Evolutionary conservation across 208 protist genomes (phyloP).

Genomic region (Plasmodiophora brassicae): DNA sequence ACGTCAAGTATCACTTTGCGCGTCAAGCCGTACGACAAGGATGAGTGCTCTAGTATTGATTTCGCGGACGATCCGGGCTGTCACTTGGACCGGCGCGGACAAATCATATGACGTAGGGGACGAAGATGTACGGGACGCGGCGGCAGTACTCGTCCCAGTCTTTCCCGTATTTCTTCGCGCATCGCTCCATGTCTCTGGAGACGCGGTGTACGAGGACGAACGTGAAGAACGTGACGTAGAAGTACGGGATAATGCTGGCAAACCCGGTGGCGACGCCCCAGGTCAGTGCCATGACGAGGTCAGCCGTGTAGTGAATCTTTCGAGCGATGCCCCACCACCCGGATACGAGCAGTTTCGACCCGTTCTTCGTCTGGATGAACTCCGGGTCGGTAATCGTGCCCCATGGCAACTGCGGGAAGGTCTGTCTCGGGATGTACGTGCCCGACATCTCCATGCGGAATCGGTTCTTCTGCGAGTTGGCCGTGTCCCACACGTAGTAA

Average conservation of each 20-base stretch:
- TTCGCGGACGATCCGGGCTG: no score
- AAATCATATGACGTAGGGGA: conserved; percentile 87
- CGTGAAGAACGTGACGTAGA: conserved; percentile 87
- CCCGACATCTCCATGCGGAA: conserved; percentile 46
- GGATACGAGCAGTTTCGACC: conserved; percentile 76
- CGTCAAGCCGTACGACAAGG: no score
- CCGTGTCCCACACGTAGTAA: conserved; percentile 86
- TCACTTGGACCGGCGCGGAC: no score
- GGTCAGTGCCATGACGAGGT: conserved; percentile 79
- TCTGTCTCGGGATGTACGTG: conserved; percentile 28
- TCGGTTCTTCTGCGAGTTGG: conserved; percentile 81
- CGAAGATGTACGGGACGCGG: conserved; percentile 81
- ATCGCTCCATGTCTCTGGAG: conserved; percentile 71
- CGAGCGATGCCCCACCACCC: conserved; percentile 81
- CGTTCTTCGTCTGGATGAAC: conserved; percentile 71
- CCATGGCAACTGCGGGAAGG: conserved; percentile 86
- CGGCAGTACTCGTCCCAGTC: conserved; percentile 81
- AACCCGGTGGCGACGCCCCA: conserved; percentile 82
- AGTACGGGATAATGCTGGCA: conserved; percentile 80
- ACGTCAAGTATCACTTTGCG: no score
- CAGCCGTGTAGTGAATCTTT: conserved; percentile 87
- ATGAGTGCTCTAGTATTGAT: no score
- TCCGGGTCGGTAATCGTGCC: conserved; percentile 77
- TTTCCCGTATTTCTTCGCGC: conserved; percentile 51
- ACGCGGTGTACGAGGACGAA: conserved; percentile 77